phyloP scores from a whole-genome alignment of 1,284 basidiomycete genomes.

The Mrakiaceae sp. region DNA sequence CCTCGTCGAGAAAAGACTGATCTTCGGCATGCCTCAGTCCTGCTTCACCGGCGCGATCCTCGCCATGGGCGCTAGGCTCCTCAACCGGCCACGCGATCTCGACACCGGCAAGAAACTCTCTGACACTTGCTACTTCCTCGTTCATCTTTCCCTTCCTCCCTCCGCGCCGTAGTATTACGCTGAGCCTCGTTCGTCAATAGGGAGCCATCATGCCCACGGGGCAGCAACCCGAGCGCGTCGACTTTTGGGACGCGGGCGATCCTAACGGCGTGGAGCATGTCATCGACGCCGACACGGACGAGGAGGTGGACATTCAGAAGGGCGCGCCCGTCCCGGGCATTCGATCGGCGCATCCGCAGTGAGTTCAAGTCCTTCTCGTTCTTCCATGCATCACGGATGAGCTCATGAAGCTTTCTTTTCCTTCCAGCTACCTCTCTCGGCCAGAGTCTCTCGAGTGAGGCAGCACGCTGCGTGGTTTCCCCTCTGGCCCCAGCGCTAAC shows the following conservation, averaged over 20 bases:
- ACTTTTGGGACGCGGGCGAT: slow-evolving; percentile 29
- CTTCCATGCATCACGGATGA: slow-evolving; percentile 17
- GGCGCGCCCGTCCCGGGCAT: slow-evolving; percentile 17
- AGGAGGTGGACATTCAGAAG: slow-evolving; percentile 21
- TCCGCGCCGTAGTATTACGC: background rate
- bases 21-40: slow-evolving; percentile 29
- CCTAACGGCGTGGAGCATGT: slow-evolving; percentile 25
- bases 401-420: slow-evolving; percentile 20
- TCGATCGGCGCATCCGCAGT: too few relatives aligned
- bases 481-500: background rate
- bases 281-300: slow-evolving; percentile 8
- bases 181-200: background rate
- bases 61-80: slow-evolving; percentile 40
- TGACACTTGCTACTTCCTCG: slow-evolving; percentile 42
- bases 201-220: slow-evolving; percentile 31
- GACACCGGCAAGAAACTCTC: slow-evolving; percentile 34
- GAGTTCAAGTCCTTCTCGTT: too few relatives aligned
- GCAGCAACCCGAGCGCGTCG: slow-evolving; percentile 35
- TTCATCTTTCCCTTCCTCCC: slow-evolving; percentile 25
- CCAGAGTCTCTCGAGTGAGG: slow-evolving; percentile 48
- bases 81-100: slow-evolving; percentile 37
- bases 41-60: slow-evolving; percentile 48
- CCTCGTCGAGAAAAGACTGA: slow-evolving; percentile 17
- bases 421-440: slow-evolving; percentile 24
- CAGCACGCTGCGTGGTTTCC: too few relatives aligned